Percentiles rank a stretch among this genome's conserved stretches.
phyloP scores from a whole-genome alignment of 2,329 filamentous ascomycete species.

The Proliferodiscus dingleyae region DNA sequence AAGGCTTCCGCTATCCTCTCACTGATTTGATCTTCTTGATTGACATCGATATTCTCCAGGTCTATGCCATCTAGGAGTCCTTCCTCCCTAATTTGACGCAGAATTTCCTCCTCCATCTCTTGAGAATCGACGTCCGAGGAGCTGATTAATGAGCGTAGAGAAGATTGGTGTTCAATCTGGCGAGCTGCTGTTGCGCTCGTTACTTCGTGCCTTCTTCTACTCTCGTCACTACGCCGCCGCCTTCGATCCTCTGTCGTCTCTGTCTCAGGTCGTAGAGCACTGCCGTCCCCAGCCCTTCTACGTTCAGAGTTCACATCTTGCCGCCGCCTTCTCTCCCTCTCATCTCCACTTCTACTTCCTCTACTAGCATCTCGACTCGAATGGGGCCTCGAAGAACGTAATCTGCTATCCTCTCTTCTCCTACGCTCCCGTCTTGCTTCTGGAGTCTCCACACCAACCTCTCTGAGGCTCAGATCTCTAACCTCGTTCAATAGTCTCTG shows the following conservation, averaged over 20 bases:
- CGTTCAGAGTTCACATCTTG: constrained; percentile 31
- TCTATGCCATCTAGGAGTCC: constrained; percentile 85
- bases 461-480: constrained; percentile 45
- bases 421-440: constrained; percentile 27
- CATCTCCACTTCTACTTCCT: constrained; percentile 24
- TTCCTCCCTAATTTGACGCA: constrained; percentile 83
- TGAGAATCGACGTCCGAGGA: constrained; percentile 70
- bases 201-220: constrained; percentile 26
- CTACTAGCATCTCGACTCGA: constrained; percentile 34
- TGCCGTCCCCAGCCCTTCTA: constrained; percentile 21
- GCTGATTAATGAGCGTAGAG: constrained; percentile 78
- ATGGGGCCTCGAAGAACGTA: constrained; percentile 20
- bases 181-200: constrained; percentile 34
- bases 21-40: constrained; percentile 83
- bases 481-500: constrained; percentile 29
- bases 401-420: constrained; percentile 27
- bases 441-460: constrained; percentile 47
- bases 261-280: constrained; percentile 15
- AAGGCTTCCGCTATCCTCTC: constrained; percentile 89
- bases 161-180: constrained; percentile 83
- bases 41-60: constrained; percentile 77
- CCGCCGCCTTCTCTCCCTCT: constrained; percentile 28
- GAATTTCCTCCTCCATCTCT: constrained; percentile 81
- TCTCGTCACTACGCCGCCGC: constrained; percentile 24
- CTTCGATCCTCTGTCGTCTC: constrained; percentile 20